Percentiles rank a stretch among this genome's conserved stretches.
These are phyloP conservation scores for Reutealis trisperma DNA, from an alignment of 345 rosid species.

Conservation along the genomic window DNA sequence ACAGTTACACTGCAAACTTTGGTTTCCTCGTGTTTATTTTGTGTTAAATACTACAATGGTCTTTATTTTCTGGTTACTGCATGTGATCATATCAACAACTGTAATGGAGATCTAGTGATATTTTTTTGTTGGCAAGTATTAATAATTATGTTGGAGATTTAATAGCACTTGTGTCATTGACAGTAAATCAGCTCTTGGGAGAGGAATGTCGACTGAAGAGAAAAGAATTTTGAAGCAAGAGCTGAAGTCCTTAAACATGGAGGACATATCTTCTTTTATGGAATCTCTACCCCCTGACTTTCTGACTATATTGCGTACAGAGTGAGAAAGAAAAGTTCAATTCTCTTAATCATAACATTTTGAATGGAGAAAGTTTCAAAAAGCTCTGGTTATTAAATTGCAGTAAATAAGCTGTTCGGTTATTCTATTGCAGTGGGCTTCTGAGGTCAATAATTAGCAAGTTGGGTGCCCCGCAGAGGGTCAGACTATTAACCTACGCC, in stretches of 20 bases:
- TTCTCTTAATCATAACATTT: not conserved
- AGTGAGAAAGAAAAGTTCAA: constrained; percentile 46
- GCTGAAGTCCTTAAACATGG: constrained; percentile 62
- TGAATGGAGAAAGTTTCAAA: not conserved
- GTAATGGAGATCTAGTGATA: not conserved
- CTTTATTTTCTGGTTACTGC: not conserved
- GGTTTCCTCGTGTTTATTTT: not conserved
- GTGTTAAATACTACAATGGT: not conserved
- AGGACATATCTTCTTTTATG: constrained; percentile 82
- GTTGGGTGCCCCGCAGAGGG: constrained; percentile 61
- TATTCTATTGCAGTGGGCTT: constrained; percentile 51
- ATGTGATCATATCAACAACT: not conserved
- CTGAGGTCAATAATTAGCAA: constrained; percentile 60
- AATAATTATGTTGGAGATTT: not conserved
- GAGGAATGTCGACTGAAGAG: constrained; percentile 68
- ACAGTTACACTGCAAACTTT: not conserved
- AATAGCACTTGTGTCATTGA: constrained; percentile 16
- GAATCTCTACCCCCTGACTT: constrained; percentile 86
- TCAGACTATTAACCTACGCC: constrained; percentile 67
- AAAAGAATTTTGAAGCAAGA: constrained; percentile 63
- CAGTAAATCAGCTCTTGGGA: constrained; percentile 76
- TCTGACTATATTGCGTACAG: constrained; percentile 64
- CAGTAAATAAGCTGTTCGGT: constrained; percentile 27
- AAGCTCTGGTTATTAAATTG: constrained; percentile 4
- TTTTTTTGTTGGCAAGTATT: not conserved